Base-by-base conservation (phyloP, 345 rosid species). In the Raphanus sativus region DNA sequence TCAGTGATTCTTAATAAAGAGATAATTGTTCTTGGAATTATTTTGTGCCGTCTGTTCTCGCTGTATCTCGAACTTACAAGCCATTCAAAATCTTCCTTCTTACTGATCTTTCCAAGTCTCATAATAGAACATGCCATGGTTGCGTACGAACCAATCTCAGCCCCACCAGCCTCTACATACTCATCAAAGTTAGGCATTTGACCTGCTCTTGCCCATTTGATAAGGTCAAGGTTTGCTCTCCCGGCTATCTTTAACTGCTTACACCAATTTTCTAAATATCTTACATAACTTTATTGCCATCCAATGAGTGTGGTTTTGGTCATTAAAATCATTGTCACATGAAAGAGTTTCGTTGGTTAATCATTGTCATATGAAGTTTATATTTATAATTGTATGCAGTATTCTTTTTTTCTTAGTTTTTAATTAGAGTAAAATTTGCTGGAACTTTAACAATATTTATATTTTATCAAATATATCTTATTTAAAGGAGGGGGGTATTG, bases 1-100 rank as follows among this genome's bases (percentile, higher is more conserved):
- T n/a, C n/a, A n/a, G n/a, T n/a, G n/a, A n/a, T n/a, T n/a, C n/a
- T n/a, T n/a, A n/a, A n/a, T n/a, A n/a, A n/a, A n/a, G n/a, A n/a
- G n/a, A n/a, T n/a, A n/a, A n/a, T n/a, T n/a, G n/a, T n/a, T n/a
- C n/a, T n/a, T n/a, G n/a, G n/a, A n/a, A n/a, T n/a, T n/a, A n/a
- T n/a, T n/a, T n/a, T n/a, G n/a, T n/a, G n/a, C n/a, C n/a, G n/a
- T n/a, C n/a, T n/a, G n/a, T n/a, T n/a, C n/a, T n/a, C n/a, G n/a
- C n/a, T n/a, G n/a, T n/a, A n/a, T n/a, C n/a, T n/a, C n/a, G n/a
- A n/a, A n/a, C n/a, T n/a, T n/a, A n/a, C n/a, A n/a, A 77, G 36
- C 81, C 71, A 77, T 3, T 77, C 76, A 34, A 42, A 77, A 15
- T 12, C 81, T 56, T 64, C 45, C 26, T 77, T 71, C 8, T 8